These are phyloP conservation scores for Thuja plicata DNA, from an alignment of 83 land plant species.

Conservation along the genomic window DNA sequence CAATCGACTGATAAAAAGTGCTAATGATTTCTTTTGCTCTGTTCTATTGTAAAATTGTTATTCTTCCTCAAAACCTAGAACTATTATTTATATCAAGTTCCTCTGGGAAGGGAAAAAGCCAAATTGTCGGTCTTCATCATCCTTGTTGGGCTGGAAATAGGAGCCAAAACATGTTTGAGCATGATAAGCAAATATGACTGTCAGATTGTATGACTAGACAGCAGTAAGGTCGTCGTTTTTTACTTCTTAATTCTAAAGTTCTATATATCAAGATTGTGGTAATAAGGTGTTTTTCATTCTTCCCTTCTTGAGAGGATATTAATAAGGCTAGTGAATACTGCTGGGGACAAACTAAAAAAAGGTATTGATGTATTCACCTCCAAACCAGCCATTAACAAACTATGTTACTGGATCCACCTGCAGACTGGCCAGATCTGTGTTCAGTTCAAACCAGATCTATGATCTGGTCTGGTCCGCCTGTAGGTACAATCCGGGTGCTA, in stretches of 20 bases:
- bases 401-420: too few species aligned
- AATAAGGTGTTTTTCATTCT: neutral
- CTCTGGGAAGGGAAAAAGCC: neutral
- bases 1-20: neutral
- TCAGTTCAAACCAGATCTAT: too few species aligned
- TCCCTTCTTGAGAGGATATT: neutral
- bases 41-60: neutral
- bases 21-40: neutral
- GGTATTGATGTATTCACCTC: neutral
- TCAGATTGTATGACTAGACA: neutral
- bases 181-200: neutral
- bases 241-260: neutral
- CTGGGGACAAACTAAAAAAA: neutral
- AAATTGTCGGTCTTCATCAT: neutral
- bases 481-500: too few species aligned
- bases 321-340: neutral
- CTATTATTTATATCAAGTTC: neutral
- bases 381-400: neutral
- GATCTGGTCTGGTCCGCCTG: too few species aligned
- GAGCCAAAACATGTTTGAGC: neutral
- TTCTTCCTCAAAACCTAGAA: conserved; percentile 1
- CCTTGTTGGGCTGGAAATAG: neutral
- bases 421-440: too few species aligned
- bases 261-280: neutral
- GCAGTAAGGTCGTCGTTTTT: neutral